A percentile compares a stretch with the other conserved stretches of the same genome.
Evolutionary conservation across 108 stramenopile species (phyloP).

Genomic region (Chaetoceros muelleri): DNA sequence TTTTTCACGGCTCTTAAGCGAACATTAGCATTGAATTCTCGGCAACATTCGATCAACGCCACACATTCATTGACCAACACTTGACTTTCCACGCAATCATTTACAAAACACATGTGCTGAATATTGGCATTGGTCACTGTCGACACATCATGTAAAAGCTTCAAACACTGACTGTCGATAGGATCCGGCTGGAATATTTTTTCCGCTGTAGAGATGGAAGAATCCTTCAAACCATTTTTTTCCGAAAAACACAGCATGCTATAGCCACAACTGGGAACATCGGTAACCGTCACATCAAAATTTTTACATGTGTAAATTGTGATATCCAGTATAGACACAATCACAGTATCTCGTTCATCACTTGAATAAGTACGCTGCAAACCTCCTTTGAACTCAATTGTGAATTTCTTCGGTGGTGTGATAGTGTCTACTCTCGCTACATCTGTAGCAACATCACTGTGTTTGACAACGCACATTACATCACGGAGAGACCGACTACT

Average conservation of each 20-base stretch:
- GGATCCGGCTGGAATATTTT: constrained; percentile 35
- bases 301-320: constrained; percentile 27
- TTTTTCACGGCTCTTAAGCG: constrained; percentile 28
- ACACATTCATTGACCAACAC: constrained; percentile 29
- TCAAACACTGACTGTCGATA: constrained; percentile 40
- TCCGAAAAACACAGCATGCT: constrained; percentile 18
- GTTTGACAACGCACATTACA: constrained; percentile 35
- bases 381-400: constrained; percentile 34
- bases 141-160: constrained; percentile 37
- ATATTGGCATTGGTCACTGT: constrained; percentile 38
- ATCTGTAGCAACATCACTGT: background rate
- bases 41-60: constrained; percentile 32
- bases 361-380: constrained; percentile 9
- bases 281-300: constrained; percentile 27
- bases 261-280: constrained; percentile 29
- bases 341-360: constrained; percentile 24
- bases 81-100: background rate
- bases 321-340: constrained; percentile 49
- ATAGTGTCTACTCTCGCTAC: background rate
- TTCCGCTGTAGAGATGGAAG: background rate
- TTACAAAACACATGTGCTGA: background rate
- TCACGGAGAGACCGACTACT: constrained; percentile 21
- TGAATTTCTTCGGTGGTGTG: constrained; percentile 11
- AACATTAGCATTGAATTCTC: constrained; percentile 61
- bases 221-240: background rate